Evolutionary conservation across 2,329 filamentous ascomycete species (phyloP), one percentile per base, ranked within the genome.

Genomic region (Aspergillus phoenicis): DNA sequence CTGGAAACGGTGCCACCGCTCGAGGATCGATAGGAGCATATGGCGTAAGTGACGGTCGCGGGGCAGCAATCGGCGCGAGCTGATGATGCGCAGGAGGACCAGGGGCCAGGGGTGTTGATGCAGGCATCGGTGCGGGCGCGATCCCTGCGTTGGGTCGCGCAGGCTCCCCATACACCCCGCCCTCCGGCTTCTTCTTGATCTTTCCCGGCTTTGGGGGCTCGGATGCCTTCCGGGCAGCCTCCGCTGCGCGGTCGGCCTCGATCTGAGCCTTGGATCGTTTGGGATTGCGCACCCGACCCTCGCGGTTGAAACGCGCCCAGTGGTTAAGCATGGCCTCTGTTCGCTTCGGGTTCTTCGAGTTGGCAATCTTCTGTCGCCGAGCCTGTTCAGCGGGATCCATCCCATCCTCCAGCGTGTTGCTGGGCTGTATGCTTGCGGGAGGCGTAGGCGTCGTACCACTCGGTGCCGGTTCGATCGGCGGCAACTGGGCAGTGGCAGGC

Each of bases 251-350:
- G 59, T 77, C 77, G n/a, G 75, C 73, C 67, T 78, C 77, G 26
- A 80, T 79, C 63, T 80, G 76, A 8, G 75, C 77, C 62, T 79
- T 79, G 33, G 77, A 78, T 7, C 77, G 74, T 63, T 80, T 80
- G 30, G 77, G 77, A 55, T 79, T 78, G 36, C 77, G 73, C 20
- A 74, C 77, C n/a, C 77, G 74, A 30, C 77, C 77, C 65, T 78
- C 77, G 11, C 70, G 68, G 57, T 78, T 78, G 68, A 79, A 80
- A 24, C 77, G 75, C 20, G 71, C 75, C 77, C 77, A 80, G 64
- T 80, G 77, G 60, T 79, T 75, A 26, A 80, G 71, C 77, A 80
- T 80, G 47, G 77, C 77, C 64, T 78, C 76, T 8, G 77, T 80
- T 28, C 77, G 72, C 60, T 77, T 78, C 5, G 77, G 77, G 52